Base-by-base conservation (phyloP, 1,284 basidiomycete genomes). In the Phellinidium pouzarii region DNA sequence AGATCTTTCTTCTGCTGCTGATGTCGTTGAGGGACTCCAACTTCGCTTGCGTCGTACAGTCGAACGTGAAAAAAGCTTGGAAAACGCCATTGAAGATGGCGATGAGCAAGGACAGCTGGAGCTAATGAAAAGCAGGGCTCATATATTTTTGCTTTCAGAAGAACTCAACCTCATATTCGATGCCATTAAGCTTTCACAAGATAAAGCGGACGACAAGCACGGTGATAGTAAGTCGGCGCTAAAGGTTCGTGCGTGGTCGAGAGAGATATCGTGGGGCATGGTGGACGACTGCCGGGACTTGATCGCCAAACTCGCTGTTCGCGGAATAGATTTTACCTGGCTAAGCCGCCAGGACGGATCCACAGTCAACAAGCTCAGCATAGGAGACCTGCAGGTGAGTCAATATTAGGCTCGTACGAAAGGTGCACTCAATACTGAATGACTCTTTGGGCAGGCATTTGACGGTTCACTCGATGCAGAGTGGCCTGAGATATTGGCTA, bases 241-340 rank as follows among this genome's bases (percentile, higher is more conserved):
- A 36, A 78, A 91, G 38, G 69, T 97, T 22, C 85, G 91, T 59
- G 84, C 91, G 0, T 83, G 83, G 4, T 92, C 93, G 0, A 81
- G 85, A 7, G 89, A 94, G 64, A 84, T 99, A 48, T 92, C 91
- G 0, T 99, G 94, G 94, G 80, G 82, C 59, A 96, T 99, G 92
- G 72, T 96, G 31, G 89, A 91, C 58, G 77, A 84, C 52, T 69
- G 79, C 34, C 77, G 77, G 41, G 79, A 86, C 48, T 76, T 94
- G 27, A 75, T 98, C 1, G 86, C 92, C 26, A 96, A 97, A 68
- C 75, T 97, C 44, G 86, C 89, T 14, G 79, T 96, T 51, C 80
- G 83, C 48, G 78, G 84, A 54, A 87, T 88, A 59, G 76, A 89
- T 59, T 94, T 88, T 66, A 82, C 82, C 42, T 92, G 92, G 87